Base-by-base conservation (phyloP, 352 stramenopile species). In the Globisporangium polare region DNA sequence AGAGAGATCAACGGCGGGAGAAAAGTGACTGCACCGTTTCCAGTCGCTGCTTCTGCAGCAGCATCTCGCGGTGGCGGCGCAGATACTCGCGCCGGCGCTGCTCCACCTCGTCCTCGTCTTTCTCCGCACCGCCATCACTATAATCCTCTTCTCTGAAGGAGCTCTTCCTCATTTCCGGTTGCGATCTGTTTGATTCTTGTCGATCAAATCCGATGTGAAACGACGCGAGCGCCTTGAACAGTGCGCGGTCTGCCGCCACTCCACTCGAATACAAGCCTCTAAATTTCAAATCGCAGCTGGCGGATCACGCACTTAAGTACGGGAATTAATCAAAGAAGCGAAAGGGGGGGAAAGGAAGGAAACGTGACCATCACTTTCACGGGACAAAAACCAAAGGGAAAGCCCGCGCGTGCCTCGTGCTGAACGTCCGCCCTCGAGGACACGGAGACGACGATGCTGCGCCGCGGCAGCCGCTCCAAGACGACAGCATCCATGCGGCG, bases 1-100 rank as follows among this genome's bases (percentile, higher is more conserved):
- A 35, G 8, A 7, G 13, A n/a, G 8, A 9, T 7, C 9, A 9
- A n/a, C 18, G 13, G 18, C 18, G 13, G 13, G 5, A 13, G 20
- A 29, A 1, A 18, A 42, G 8, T 13, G 3, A 27, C 12, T 5
- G 37, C 52, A 90, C 78, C 69, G 77, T 82, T 33, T 89, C 79
- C 20, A 87, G 65, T n/a, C 77, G 75, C 54, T 75, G 73, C 17
- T 74, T 77, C 59, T 84, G 81, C 46, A 81, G 68, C 17, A 87
- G 69, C 54, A 65, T 54, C 64, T 78, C 77, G 41, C 65, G 73
- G 45, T 86, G 78, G 1, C 60, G 71, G 2, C 67, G 69, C 52
- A 88, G 60, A 49, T 76, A 88, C 41, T 64, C 77, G 22, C 78
- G 29, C 0, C 78, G 73, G 1, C 56, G 65, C 26, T 52, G 56